These are phyloP conservation scores for Pythium insidiosum DNA, from an alignment of 352 stramenopile genomes.

Conservation along the genomic window DNA sequence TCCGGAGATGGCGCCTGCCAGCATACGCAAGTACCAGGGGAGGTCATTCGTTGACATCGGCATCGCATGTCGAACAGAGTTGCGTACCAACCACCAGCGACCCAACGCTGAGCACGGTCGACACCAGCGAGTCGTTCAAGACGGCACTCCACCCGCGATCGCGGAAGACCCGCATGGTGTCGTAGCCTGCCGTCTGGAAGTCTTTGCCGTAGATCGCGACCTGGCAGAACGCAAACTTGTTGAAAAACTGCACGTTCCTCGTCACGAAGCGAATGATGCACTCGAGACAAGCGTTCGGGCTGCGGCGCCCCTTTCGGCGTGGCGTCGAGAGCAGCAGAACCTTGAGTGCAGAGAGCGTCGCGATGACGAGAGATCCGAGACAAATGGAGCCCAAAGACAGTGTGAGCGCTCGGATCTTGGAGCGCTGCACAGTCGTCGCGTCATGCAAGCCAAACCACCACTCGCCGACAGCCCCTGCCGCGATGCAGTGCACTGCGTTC, in stretches of 20 bases:
- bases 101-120: conserved; percentile 62
- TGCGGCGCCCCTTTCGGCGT: conserved; percentile 50
- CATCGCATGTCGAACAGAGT: not conserved
- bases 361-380: conserved; percentile 73
- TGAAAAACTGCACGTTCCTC: conserved; percentile 76
- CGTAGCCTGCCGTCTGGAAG: conserved; percentile 57
- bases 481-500: conserved; percentile 83
- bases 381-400: conserved; percentile 82
- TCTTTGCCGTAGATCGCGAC: conserved; percentile 83
- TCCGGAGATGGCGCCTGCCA: conserved; percentile 51
- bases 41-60: not conserved
- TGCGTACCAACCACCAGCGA: conserved; percentile 66
- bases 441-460: conserved; percentile 83
- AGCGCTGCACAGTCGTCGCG: conserved; percentile 57
- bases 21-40: conserved; percentile 1
- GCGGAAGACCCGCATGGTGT: conserved; percentile 79
- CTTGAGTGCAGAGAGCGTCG: conserved; percentile 53
- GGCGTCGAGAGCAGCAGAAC: conserved; percentile 57
- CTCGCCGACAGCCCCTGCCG: conserved; percentile 68
- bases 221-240: conserved; percentile 86
- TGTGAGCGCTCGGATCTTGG: conserved; percentile 53
- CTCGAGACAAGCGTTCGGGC: conserved; percentile 74
- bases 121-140: conserved; percentile 76
- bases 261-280: conserved; percentile 66
- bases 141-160: conserved; percentile 72